Evolutionary conservation across 768 basidiomycete genomes (phyloP).

Genomic region (Phanerochaete sordida): DNA sequence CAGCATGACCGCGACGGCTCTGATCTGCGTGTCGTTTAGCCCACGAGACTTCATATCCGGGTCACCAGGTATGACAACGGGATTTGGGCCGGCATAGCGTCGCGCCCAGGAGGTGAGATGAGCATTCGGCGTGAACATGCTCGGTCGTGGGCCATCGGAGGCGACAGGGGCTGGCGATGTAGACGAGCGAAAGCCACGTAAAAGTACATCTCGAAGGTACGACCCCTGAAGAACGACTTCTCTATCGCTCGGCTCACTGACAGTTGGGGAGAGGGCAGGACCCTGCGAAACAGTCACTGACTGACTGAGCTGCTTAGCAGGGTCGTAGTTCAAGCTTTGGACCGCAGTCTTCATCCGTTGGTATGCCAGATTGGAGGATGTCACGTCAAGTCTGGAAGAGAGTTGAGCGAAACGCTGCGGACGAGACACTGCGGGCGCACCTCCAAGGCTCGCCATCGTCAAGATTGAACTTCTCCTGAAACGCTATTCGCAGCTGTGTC

Average conservation of each 20-base stretch:
- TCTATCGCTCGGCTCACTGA: constrained; percentile 24
- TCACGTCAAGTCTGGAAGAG: constrained; percentile 55
- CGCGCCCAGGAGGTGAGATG: constrained; percentile 79
- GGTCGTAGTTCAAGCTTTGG: constrained; percentile 50
- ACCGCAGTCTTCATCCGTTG: constrained; percentile 72
- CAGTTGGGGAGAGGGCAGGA: neutral
- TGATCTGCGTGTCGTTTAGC: constrained; percentile 74
- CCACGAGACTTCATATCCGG: constrained; percentile 46
- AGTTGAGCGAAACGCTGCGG: neutral
- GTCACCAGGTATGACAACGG: constrained; percentile 74
- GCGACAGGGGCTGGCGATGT: neutral
- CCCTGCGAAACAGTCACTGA: neutral
- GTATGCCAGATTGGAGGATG: constrained; percentile 60
- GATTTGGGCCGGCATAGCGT: constrained; percentile 56
- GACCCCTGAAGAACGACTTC: constrained; percentile 69
- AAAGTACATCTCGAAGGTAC: constrained; percentile 63
- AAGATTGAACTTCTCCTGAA: constrained; percentile 45
- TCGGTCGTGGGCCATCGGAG: constrained; percentile 16
- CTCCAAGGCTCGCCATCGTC: constrained; percentile 46
- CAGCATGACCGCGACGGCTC: constrained; percentile 86
- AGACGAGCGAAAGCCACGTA: constrained; percentile 45
- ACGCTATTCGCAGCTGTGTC: constrained; percentile 56
- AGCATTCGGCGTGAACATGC: constrained; percentile 65
- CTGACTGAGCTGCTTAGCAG: constrained; percentile 35
- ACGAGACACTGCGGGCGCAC: constrained; percentile 13